Conservation (phyloP, 805 yeast genomes). For the Teunomyces tritomae region DNA sequence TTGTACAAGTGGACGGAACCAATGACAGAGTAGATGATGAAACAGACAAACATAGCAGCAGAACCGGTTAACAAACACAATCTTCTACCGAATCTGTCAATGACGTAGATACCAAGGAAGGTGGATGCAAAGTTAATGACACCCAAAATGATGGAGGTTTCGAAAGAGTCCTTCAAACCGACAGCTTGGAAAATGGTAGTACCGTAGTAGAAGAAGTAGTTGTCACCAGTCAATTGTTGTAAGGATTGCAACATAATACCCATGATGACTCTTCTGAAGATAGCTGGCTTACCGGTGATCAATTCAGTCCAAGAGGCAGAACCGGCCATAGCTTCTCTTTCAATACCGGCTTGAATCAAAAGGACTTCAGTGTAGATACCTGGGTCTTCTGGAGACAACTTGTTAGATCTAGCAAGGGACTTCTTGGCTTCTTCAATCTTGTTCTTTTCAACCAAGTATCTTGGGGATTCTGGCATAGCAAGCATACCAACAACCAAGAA, state of each 20-base stretch:
- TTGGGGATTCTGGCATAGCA: slow-evolving; percentile 28
- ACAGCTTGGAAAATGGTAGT: slow-evolving; percentile 60
- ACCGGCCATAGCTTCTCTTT: slow-evolving; percentile 26
- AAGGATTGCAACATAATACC: slow-evolving; percentile 35
- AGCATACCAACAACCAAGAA: slow-evolving; percentile 23
- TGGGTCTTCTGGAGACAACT: slow-evolving; percentile 21
- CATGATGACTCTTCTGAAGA: slow-evolving; percentile 22
- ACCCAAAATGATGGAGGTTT: slow-evolving; percentile 60
- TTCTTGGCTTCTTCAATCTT: slow-evolving; percentile 25
- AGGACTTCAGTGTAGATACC: slow-evolving; percentile 23
- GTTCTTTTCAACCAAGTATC: slow-evolving; percentile 23
- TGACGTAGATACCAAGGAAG: slow-evolving; percentile 48
- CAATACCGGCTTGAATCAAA: slow-evolving; percentile 29
- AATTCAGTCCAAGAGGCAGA: slow-evolving; percentile 25
- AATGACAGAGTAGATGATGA: slow-evolving; percentile 24
- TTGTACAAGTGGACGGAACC: slow-evolving; percentile 21
- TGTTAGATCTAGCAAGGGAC: slow-evolving; percentile 25
- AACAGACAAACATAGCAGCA: slow-evolving; percentile 23
- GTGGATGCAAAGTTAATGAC: slow-evolving; percentile 56
- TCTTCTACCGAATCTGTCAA: slow-evolving; percentile 57
- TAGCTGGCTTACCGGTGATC: slow-evolving; percentile 26
- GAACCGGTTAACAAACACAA: slow-evolving; percentile 49
- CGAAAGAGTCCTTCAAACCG: slow-evolving; percentile 54
- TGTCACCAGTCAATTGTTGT: slow-evolving; percentile 63
- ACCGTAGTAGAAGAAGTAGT: slow-evolving; percentile 66